Evolutionary conservation across 1,139 yeast species (phyloP).

Genomic region (Groenewaldozyma sp.): DNA sequence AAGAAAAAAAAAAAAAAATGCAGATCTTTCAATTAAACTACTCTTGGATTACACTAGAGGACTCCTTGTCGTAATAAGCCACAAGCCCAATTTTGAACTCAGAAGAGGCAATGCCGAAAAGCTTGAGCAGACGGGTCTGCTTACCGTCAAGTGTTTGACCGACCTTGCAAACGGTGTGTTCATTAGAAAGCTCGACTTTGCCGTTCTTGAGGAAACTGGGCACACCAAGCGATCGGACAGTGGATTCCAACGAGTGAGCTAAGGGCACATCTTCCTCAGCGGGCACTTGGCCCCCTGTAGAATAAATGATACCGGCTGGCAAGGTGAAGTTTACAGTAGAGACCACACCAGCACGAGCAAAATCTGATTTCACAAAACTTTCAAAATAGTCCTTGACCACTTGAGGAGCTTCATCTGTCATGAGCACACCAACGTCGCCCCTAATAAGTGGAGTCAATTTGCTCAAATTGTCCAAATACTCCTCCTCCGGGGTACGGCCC

Average conservation of each 20-base stretch:
- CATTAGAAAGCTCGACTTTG: slow-evolving; percentile 66
- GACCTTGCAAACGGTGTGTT: slow-evolving; percentile 68
- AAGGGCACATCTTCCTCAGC: slow-evolving; percentile 90
- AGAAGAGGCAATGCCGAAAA: slow-evolving; percentile 90
- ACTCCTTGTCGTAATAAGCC: slow-evolving; percentile 50
- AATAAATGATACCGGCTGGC: slow-evolving; percentile 85
- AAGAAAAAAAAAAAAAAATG: neutral
- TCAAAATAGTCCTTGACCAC: slow-evolving; percentile 80
- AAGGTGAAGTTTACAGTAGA: slow-evolving; percentile 76
- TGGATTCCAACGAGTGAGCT: slow-evolving; percentile 92
- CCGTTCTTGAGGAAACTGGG: slow-evolving; percentile 90
- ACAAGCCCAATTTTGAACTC: slow-evolving; percentile 74
- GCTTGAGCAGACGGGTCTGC: slow-evolving; percentile 86
- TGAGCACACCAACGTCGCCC: slow-evolving; percentile 80
- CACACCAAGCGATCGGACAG: slow-evolving; percentile 78
- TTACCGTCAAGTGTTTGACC: slow-evolving; percentile 82
- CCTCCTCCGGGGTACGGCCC: slow-evolving; percentile 81
- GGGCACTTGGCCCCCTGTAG: slow-evolving; percentile 91
- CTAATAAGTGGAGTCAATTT: slow-evolving; percentile 47
- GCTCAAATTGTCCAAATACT: slow-evolving; percentile 75
- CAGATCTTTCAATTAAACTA: neutral
- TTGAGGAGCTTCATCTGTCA: slow-evolving; percentile 78
- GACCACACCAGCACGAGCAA: slow-evolving; percentile 77
- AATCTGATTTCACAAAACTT: slow-evolving; percentile 71
- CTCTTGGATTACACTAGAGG: neutral